These are phyloP conservation scores for Aspergillus calidoustus DNA, from an alignment of 2,329 filamentous ascomycete genomes.

Conservation along the genomic window DNA sequence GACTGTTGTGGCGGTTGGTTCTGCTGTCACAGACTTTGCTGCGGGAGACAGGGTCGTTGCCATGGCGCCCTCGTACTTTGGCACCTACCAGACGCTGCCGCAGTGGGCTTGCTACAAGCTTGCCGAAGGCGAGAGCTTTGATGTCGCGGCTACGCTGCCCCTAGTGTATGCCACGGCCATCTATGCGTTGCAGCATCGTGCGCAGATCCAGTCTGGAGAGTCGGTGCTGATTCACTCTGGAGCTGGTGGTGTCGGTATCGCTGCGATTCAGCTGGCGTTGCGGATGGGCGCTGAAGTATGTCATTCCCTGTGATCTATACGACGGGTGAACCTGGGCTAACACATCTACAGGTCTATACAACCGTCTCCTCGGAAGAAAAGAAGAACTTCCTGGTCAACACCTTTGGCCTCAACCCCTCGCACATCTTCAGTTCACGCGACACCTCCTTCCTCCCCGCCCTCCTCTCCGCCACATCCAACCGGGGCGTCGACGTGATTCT, in stretches of 20 bases:
- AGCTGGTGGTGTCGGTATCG: conserved; percentile 32
- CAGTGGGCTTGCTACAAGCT: conserved; percentile 1
- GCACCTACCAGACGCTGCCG: not conserved
- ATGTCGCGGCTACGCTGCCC: not conserved
- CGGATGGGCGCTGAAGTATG: conserved; percentile 25
- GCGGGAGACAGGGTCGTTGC: conserved; percentile 9
- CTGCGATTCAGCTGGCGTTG: conserved; percentile 31
- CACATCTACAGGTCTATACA: conserved; percentile 23
- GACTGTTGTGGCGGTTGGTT: not conserved
- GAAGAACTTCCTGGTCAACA: too few relatives aligned
- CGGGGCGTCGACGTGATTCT: conserved; percentile 20
- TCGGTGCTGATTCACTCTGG: conserved; percentile 32
- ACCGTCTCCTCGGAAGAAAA: conserved; percentile 21
- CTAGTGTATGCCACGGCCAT: conserved; percentile 2
- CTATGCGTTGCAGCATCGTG: conserved; percentile 1
- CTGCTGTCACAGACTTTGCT: not conserved
- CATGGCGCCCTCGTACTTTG: conserved; percentile 10
- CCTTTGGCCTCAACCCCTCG: not conserved
- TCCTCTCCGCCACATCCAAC: conserved; percentile 7
- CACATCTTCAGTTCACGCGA: conserved; percentile 14
- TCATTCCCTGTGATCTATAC: too few relatives aligned
- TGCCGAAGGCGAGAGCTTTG: not conserved
- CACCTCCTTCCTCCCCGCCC: not conserved
- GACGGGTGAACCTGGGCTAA: too few relatives aligned
- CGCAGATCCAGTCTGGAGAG: conserved; percentile 14